Evolutionary conservation across 2,329 filamentous ascomycete species (phyloP).

Genomic region (Gremmenia infestans): DNA sequence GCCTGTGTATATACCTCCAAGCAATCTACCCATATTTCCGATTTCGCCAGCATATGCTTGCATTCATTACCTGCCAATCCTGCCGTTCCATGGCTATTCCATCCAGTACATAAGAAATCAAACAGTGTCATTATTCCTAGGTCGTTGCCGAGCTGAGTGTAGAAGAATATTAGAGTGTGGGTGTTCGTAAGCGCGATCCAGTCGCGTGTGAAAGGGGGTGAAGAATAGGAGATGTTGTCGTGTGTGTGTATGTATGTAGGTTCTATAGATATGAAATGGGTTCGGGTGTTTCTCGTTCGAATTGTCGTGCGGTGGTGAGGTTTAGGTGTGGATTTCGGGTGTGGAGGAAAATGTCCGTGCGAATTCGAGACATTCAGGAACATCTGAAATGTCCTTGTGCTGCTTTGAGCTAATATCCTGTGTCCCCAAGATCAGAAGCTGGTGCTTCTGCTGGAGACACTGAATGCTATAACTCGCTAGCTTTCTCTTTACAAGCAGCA

Average conservation of each 20-base stretch:
- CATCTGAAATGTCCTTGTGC: constrained; percentile 12
- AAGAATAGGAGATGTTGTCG: constrained; percentile 4
- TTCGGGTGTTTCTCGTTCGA: constrained; percentile 9
- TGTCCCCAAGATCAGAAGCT: constrained; percentile 33
- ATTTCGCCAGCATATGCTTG: constrained; percentile 13
- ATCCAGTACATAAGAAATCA: constrained; percentile 14
- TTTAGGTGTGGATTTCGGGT: constrained; percentile 14
- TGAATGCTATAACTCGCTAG: constrained; percentile 33
- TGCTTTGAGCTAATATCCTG: constrained; percentile 27
- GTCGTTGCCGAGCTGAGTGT: constrained; percentile 3
- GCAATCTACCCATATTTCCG: constrained; percentile 3
- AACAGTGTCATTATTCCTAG: constrained; percentile 2
- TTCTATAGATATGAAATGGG: constrained; percentile 6
- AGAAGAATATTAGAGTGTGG: background rate
- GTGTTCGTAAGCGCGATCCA: constrained; percentile 18
- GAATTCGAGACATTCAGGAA: constrained; percentile 14
- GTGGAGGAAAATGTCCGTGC: constrained; percentile 17
- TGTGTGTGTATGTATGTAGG: constrained; percentile 3
- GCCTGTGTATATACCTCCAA: constrained; percentile 4
- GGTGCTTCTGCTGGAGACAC: constrained; percentile 31
- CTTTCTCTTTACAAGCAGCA: constrained; percentile 70
- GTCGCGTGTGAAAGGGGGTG: constrained; percentile 17
- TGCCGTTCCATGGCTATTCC: constrained; percentile 10
- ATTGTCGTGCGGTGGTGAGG: constrained; percentile 6
- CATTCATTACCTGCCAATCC: background rate